Base-by-base conservation (phyloP, 2,329 filamentous ascomycete genomes). In the Penicillium expansum region DNA sequence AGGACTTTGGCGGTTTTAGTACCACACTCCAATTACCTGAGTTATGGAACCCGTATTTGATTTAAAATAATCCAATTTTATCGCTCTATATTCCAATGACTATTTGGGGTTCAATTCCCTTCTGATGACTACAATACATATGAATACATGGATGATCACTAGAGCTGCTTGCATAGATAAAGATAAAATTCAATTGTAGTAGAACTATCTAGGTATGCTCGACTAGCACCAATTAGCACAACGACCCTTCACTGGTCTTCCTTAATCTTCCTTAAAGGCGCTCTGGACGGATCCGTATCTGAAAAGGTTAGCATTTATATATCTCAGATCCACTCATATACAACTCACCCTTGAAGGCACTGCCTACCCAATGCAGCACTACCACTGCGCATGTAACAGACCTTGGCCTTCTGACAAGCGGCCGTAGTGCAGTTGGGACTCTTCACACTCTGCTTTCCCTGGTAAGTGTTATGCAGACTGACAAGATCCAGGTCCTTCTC, bases 341-440 rank as follows among this genome's bases (percentile, higher is more conserved):
- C 5, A 27, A 65, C 66, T 59, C 55, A 82, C 57, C 82, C 83
- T 61, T 82, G 80, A 3, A 78, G 76, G 69, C 83, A 86, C 52
- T 75, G 67, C 52, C 69, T 74, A 0, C 82, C 82, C 48, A 86
- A 63, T 0, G 79, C 77, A 22, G 76, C 77, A 63, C 80, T 84
- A 2, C 82, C 83, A 69, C 78, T 81, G 37, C 83, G 71, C 74
- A 85, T 85, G 63, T 86, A 85, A 61, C 83, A 86, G 16, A 84
- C 72, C 72, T 83, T 84, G 1, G 83, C 82, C 45, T 71, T 64
- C 3, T 78, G 77, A 66, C 83, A 86, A 3, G 74, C 80, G 33
- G 69, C 69, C 58, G 69, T 83, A 2, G 79, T 81, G 58, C 83
- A 85, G 39, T 80, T 80, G 0, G 82, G 81, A 41, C 73, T 80